A percentile compares a stretch with the other conserved stretches of the same genome.
Conservation (phyloP, 1,284 basidiomycete species). For the Schizophyllum amplum region DNA sequence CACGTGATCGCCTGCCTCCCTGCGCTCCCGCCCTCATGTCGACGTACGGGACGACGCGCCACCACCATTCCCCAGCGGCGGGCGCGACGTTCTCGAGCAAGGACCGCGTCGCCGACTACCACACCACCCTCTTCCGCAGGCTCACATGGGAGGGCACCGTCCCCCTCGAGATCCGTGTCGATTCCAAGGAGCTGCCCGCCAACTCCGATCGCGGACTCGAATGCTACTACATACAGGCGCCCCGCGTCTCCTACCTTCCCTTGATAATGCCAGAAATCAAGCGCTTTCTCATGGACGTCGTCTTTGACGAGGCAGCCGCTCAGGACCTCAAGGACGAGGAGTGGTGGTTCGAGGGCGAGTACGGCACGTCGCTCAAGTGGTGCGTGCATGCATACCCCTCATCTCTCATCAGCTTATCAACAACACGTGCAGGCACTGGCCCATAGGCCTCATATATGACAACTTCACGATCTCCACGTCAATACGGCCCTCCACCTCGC, state of each 20-base stretch:
- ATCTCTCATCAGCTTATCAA: conserved; percentile 1
- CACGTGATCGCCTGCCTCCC: background rate
- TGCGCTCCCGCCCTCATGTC: conserved; percentile 34
- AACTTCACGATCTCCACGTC: conserved; percentile 61
- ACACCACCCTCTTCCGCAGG: conserved; percentile 69
- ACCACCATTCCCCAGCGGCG: conserved; percentile 43
- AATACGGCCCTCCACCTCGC: conserved; percentile 36
- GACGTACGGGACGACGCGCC: conserved; percentile 47
- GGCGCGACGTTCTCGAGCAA: conserved; percentile 28
- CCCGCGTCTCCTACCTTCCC: conserved; percentile 85
- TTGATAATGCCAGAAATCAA: conserved; percentile 81
- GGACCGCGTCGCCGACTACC: conserved; percentile 41
- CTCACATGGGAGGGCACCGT: conserved; percentile 83
- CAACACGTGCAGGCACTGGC: conserved; percentile 80
- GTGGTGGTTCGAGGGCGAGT: conserved; percentile 91
- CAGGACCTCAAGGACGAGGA: conserved; percentile 73
- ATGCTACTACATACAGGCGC: conserved; percentile 80
- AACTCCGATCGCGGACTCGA: conserved; percentile 82
- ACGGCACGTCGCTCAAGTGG: conserved; percentile 74
- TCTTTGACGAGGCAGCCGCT: conserved; percentile 76
- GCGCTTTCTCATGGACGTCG: conserved; percentile 81
- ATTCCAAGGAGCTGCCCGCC: conserved; percentile 77
- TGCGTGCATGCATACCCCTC: conserved; percentile 30
- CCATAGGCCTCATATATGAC: conserved; percentile 87
- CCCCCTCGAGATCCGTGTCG: conserved; percentile 77